Base-by-base conservation (phyloP, 768 basidiomycete genomes). In the Lentinula guzmanii region DNA sequence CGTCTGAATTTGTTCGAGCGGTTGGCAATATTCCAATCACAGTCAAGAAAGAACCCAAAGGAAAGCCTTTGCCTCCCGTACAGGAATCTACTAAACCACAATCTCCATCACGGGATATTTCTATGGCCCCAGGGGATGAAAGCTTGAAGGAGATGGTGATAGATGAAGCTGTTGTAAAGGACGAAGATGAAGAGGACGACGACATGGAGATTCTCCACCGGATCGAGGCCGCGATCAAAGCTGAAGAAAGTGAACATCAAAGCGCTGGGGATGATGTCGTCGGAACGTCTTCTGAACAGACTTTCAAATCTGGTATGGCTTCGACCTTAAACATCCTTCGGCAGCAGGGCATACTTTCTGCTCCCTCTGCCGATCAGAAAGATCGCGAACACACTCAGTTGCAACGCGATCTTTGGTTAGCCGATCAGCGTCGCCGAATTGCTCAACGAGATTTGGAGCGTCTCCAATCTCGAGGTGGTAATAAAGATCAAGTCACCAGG, bases 1-100 rank as follows among this genome's bases (percentile, higher is more conserved):
- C 96, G 0, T 93, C 94, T 1, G 96, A 98, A 71, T 99, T 99
- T 65, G 92, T 98, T 43, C 86, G 95, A 16, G 87, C 86, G 15
- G 91, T 93, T 52, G 85, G 86, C 1, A 86, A 85, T 64, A 84
- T 86, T 64, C 86, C 87, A 0, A 71, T 82, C 1, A 74, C 77
- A 43, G 78, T 78, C 37, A 84, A 88, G 66, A 69, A 67, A 39
- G 85, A 83, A 67, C 79, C 71, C 5, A 75, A 69, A 57, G 81
- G 80, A 66, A 61, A 70, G 1, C 55, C 72, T 18, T 34, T 64
- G 7, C 65, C 63, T 4, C 68, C 69, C 15, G 64, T 72, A 50
- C 64, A 68, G n/a, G 64, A 65, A 31, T 39, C 64, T 31, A 66
- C 70, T 9, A 71, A 75, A 50, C 69, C 71, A 39, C 71, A 68